Conservation (phyloP, 208 protist genomes). For the Angomonas deanei region DNA sequence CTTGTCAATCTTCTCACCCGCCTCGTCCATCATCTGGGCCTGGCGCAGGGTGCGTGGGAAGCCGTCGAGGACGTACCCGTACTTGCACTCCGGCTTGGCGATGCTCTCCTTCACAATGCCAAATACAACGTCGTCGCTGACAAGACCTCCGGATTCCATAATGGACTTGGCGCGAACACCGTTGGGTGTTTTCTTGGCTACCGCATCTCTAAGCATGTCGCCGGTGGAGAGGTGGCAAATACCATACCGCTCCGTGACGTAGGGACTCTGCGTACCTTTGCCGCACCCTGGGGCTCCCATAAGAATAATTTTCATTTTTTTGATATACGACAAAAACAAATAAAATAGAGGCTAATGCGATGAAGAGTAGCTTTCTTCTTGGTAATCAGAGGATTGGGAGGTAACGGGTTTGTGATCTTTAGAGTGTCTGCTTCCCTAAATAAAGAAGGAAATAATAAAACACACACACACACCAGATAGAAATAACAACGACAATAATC, state of each 20-base stretch:
- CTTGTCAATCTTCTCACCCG: slow-evolving; percentile 71
- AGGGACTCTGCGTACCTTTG: slow-evolving; percentile 92
- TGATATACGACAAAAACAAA: not conserved
- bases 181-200: slow-evolving; percentile 59
- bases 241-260: slow-evolving; percentile 87
- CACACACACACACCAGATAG: too few species aligned
- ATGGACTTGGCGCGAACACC: slow-evolving; percentile 59
- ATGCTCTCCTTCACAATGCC: slow-evolving; percentile 88
- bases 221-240: slow-evolving; percentile 92
- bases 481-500: too few species aligned
- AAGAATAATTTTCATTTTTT: slow-evolving; percentile 84
- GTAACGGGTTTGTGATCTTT: too few species aligned
- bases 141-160: slow-evolving; percentile 80
- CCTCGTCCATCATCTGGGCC: slow-evolving; percentile 87
- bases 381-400: too few species aligned
- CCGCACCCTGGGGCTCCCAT: slow-evolving; percentile 90
- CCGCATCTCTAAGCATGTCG: slow-evolving; percentile 89
- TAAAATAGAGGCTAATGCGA: not conserved
- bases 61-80: slow-evolving; percentile 94
- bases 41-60: slow-evolving; percentile 93
- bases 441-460: slow-evolving; percentile 3
- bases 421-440: too few species aligned
- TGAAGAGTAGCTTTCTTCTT: too few species aligned
- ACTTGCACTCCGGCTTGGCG: slow-evolving; percentile 65
- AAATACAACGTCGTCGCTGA: slow-evolving; percentile 91